Evolutionary conservation across 345 rosid genomes (phyloP).

Genomic region (Erodium maritimum): DNA sequence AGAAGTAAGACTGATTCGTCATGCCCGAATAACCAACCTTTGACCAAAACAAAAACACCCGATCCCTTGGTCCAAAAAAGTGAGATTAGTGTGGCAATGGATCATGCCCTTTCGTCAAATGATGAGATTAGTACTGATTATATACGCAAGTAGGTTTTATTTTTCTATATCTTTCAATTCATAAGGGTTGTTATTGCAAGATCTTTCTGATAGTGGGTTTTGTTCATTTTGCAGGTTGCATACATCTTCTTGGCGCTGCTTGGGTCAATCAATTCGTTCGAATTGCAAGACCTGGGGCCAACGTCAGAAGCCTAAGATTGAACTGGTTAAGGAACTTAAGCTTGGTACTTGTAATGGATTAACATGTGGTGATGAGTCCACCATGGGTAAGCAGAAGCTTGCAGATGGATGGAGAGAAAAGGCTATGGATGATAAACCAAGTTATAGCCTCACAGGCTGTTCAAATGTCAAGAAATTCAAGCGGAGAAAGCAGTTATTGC

Average conservation of each 20-base stretch:
- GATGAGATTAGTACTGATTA: constrained; percentile 31
- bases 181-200: constrained; percentile 2
- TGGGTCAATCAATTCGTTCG: constrained; percentile 33
- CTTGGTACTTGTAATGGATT: constrained; percentile 31
- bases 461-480: constrained; percentile 23
- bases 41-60: constrained; percentile 15
- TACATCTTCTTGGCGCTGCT: constrained; percentile 54
- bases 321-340: constrained; percentile 59
- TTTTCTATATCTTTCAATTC: not conserved
- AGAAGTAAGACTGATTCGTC: constrained; percentile 33
- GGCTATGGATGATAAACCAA: constrained; percentile 27
- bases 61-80: constrained; percentile 12
- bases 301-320: constrained; percentile 60
- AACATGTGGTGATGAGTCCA: constrained; percentile 27
- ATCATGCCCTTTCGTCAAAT: constrained; percentile 39
- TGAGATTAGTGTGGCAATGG: constrained; percentile 41
- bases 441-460: constrained; percentile 12
- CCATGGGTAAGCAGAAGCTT: constrained; percentile 48
- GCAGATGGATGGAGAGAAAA: constrained; percentile 34
- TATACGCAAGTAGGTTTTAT: constrained; percentile 45
- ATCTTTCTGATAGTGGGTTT: constrained; percentile 8
- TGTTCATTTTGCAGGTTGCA: constrained; percentile 41
- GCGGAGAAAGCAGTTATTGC: constrained; percentile 54
- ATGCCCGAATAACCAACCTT: constrained; percentile 21
- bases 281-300: constrained; percentile 58